Percentiles rank a stretch among this genome's conserved stretches.
phyloP scores from a whole-genome alignment of 1,139 yeast species.

The Yamadazyma blattariae region DNA sequence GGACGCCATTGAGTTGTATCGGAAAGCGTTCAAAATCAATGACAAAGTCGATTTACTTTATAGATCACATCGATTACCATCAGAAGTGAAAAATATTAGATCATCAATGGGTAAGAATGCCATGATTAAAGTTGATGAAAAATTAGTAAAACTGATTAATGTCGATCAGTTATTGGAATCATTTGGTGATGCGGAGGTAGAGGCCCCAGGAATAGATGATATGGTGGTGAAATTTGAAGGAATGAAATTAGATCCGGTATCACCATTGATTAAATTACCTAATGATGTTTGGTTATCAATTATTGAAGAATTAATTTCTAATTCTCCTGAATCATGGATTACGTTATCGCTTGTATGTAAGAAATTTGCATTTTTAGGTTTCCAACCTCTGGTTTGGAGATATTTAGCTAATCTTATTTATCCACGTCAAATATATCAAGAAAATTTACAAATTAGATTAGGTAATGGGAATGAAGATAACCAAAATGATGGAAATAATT shows the following conservation, averaged over 20 bases:
- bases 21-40: conserved; percentile 68
- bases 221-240: conserved; percentile 29
- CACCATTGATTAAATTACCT: conserved; percentile 57
- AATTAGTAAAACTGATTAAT: conserved; percentile 33
- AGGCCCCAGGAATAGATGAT: conserved; percentile 24
- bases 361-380: conserved; percentile 53
- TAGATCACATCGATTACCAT: conserved; percentile 46
- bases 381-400: conserved; percentile 50
- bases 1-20: conserved; percentile 73
- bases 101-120: conserved; percentile 29
- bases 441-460: conserved; percentile 23
- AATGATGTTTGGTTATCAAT: conserved; percentile 61
- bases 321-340: conserved; percentile 67
- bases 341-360: conserved; percentile 61
- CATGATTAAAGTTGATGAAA: conserved; percentile 29
- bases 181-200: conserved; percentile 27
- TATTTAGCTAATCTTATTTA: conserved; percentile 59
- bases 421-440: conserved; percentile 54
- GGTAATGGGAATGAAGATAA: conserved; percentile 11
- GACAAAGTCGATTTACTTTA: conserved; percentile 69
- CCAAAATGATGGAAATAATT: no score
- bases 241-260: conserved; percentile 39
- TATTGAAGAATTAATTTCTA: conserved; percentile 48
- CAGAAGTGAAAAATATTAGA: conserved; percentile 4
- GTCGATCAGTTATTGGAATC: conserved; percentile 27